Evolutionary conservation across 1,139 yeast genomes (phyloP).

Genomic region (Saccharomyces pastorianus): DNA sequence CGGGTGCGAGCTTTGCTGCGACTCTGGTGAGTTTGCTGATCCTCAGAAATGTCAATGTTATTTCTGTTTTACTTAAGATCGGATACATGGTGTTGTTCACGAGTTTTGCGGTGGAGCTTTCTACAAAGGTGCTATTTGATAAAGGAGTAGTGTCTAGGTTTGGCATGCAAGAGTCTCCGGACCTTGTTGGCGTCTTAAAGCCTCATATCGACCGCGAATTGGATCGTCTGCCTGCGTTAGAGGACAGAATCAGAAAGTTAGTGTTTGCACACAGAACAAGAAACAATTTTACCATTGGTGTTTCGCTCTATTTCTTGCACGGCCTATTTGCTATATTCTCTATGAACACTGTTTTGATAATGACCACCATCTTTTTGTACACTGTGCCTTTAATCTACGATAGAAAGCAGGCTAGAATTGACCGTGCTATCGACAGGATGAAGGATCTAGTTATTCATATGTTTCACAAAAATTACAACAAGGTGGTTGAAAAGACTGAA

Average conservation of each 20-base stretch:
- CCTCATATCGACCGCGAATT: slow-evolving; percentile 34
- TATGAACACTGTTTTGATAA: slow-evolving; percentile 53
- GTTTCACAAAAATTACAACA: neutral
- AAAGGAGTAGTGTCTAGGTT: slow-evolving; percentile 55
- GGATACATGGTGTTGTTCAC: slow-evolving; percentile 31
- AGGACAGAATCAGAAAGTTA: neutral
- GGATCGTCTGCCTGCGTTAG: slow-evolving; percentile 3
- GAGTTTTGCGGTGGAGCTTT: slow-evolving; percentile 60
- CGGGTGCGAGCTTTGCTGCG: slow-evolving; percentile 67
- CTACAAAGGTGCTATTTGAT: slow-evolving; percentile 55
- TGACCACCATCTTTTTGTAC: slow-evolving; percentile 55
- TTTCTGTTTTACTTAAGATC: slow-evolving; percentile 53
- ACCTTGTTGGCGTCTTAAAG: slow-evolving; percentile 35
- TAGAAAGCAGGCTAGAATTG: slow-evolving; percentile 69
- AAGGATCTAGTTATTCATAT: slow-evolving; percentile 29
- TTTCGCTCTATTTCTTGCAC: slow-evolving; percentile 50
- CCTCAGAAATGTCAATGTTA: slow-evolving; percentile 57
- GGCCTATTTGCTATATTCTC: slow-evolving; percentile 68
- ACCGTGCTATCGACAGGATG: slow-evolving; percentile 55
- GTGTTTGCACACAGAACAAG: slow-evolving; percentile 16
- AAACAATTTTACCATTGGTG: slow-evolving; percentile 15
- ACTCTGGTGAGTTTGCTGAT: slow-evolving; percentile 30
- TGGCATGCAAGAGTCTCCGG: slow-evolving; percentile 19
- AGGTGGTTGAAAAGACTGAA: neutral
- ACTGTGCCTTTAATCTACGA: slow-evolving; percentile 65